These are phyloP conservation scores for Mycosphaerella sp. DNA, from an alignment of 2,329 filamentous ascomycete genomes.

Conservation along the genomic window DNA sequence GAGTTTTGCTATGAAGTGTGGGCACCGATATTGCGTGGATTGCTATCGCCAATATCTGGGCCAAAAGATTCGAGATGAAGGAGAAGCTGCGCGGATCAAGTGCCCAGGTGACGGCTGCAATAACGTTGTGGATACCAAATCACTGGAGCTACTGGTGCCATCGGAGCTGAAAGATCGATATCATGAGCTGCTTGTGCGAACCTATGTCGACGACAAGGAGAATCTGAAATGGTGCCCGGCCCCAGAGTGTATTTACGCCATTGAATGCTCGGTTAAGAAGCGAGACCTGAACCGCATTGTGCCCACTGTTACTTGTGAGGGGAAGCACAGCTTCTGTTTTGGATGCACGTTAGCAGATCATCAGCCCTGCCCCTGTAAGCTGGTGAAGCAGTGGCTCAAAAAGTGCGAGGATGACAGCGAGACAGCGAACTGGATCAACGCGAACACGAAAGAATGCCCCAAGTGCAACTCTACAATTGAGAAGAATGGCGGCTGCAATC, in stretches of 20 bases:
- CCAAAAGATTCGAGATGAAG: slow-evolving; percentile 92
- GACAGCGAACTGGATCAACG: slow-evolving; percentile 98
- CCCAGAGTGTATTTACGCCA: slow-evolving; percentile 89
- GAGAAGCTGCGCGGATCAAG: slow-evolving; percentile 89
- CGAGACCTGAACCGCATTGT: slow-evolving; percentile 80
- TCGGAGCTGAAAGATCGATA: slow-evolving; percentile 60
- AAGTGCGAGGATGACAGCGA: slow-evolving; percentile 98
- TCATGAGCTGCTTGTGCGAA: slow-evolving; percentile 77
- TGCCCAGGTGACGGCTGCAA: slow-evolving; percentile 85
- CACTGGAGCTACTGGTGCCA: slow-evolving; percentile 68
- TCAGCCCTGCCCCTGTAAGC: slow-evolving; percentile 80
- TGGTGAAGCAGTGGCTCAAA: slow-evolving; percentile 94
- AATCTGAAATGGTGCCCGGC: slow-evolving; percentile 96
- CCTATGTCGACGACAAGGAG: slow-evolving; percentile 95
- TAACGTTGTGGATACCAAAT: slow-evolving; percentile 84
- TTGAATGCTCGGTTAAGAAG: slow-evolving; percentile 83
- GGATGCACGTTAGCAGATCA: slow-evolving; percentile 86
- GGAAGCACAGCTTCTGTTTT: slow-evolving; percentile 88
- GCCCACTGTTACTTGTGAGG: slow-evolving; percentile 80
- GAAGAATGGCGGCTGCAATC: slow-evolving; percentile 97
- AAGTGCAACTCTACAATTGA: slow-evolving; percentile 96
- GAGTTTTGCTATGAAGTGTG: slow-evolving; percentile 92
- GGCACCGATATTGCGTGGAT: slow-evolving; percentile 84
- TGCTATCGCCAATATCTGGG: slow-evolving; percentile 88
- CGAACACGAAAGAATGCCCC: slow-evolving; percentile 97